phyloP scores from a whole-genome alignment of 495 filamentous ascomycete genomes.

The Bryoglossum gracile region DNA sequence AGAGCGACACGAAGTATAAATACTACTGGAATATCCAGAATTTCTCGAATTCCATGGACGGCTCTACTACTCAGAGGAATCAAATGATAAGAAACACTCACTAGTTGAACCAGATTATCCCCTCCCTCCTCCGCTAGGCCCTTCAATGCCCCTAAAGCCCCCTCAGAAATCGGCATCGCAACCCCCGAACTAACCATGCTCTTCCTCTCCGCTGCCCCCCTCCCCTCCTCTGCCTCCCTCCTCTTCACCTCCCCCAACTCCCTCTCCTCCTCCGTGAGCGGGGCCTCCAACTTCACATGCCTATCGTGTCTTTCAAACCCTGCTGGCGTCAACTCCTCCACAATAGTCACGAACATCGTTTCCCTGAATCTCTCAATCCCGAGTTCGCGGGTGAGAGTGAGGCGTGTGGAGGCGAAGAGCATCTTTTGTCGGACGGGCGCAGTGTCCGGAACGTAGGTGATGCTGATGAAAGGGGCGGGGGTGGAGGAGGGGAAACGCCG shows the following conservation, averaged over 20 bases:
- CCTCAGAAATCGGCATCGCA: slow-evolving; percentile 57
- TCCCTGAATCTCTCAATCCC: slow-evolving; percentile 82
- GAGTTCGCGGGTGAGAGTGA: slow-evolving; percentile 77
- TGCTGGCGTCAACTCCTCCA: slow-evolving; percentile 59
- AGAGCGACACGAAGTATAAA: too few species aligned
- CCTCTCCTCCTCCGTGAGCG: slow-evolving; percentile 84
- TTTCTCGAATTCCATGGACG: too few species aligned
- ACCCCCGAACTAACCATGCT: slow-evolving; percentile 46
- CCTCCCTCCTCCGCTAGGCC: slow-evolving; percentile 42
- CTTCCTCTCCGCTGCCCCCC: slow-evolving; percentile 58
- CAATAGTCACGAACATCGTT: slow-evolving; percentile 67
- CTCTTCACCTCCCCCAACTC: slow-evolving; percentile 67
- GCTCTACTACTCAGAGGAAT: too few species aligned
- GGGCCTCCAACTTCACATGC: slow-evolving; percentile 57
- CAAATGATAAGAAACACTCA: slow-evolving; percentile 42
- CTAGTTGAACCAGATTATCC: slow-evolving; percentile 70
- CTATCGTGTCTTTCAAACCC: slow-evolving; percentile 74
- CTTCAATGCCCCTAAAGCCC: slow-evolving; percentile 58
- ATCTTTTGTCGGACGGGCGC: slow-evolving; percentile 94
- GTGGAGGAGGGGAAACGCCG: slow-evolving; percentile 51
- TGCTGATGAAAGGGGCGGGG: slow-evolving; percentile 52
- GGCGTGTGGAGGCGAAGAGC: slow-evolving; percentile 82
- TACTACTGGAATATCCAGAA: too few species aligned
- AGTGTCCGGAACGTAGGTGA: slow-evolving; percentile 86
- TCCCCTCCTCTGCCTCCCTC: slow-evolving; percentile 70